These are phyloP conservation scores for Brassica cretica DNA, from an alignment of 345 rosid species.

Conservation along the genomic window DNA sequence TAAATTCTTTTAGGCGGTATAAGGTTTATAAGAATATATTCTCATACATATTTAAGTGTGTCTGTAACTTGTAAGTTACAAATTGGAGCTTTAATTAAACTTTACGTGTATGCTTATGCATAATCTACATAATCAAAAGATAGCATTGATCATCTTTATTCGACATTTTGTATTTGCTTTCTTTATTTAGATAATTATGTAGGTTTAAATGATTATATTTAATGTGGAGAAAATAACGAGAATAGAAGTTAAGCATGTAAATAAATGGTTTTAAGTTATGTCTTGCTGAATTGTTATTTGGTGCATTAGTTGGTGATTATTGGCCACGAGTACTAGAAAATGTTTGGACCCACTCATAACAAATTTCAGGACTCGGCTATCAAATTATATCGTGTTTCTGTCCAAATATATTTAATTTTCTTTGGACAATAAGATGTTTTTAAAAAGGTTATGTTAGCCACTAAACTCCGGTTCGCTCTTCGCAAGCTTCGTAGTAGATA, in stretches of 20 bases:
- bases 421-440: neutral
- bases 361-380: neutral
- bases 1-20: neutral
- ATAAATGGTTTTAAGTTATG: neutral
- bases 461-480: neutral
- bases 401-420: neutral
- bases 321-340: slow-evolving; percentile 8
- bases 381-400: neutral
- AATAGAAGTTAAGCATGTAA: neutral
- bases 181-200: neutral
- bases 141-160: neutral
- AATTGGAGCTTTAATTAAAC: too few species aligned
- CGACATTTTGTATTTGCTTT: neutral
- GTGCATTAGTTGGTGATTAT: neutral
- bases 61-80: neutral
- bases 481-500: neutral
- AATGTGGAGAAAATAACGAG: neutral
- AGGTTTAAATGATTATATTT: neutral
- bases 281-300: neutral
- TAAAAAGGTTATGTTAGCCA: neutral
- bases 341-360: slow-evolving; percentile 28
- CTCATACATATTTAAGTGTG: neutral
- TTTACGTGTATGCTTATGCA: neutral
- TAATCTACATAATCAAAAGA: neutral
- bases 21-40: neutral